Base-by-base conservation (phyloP, 2,329 filamentous ascomycete species). In the Thelonectria blattea region DNA sequence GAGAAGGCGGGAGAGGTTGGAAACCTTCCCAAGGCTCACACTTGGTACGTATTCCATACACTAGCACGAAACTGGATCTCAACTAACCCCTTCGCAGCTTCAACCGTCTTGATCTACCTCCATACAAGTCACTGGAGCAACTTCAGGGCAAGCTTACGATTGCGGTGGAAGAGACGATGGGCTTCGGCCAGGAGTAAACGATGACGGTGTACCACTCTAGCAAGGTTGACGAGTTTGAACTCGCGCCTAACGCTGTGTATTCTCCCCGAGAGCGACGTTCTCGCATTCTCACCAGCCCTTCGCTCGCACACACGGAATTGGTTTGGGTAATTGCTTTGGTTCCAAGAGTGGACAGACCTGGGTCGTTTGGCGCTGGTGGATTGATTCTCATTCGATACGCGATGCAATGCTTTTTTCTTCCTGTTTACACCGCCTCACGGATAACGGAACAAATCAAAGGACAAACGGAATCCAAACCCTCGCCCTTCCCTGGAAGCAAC, bases 91-190 rank as follows among this genome's bases (percentile, higher is more conserved):
- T 11, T 20, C 45, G 61, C 65, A 96, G 93, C 80, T 99, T 99
- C 85, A 99, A 99, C 78, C 93, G 95, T 71, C 85, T 99, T 67
- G 95, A 99, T 78, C 81, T 99, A 51, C 95, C 95, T 42, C 89
- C 92, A 27, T 99, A 99, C 76, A 98, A 97, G 82, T 87, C 84
- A 20, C 85, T 93, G 71, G 94, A 98, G 65, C 87, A 86, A 69
- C 83, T 99, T 67, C 90, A 94, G 74, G 83, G 89, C 73, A 99
- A 99, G 80, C 83, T 99, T 70, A 95, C 93, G 7, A 96, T 97
- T 78, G 95, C 95, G 24, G 95, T 99, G 56, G 95, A 99, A 80
- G 95, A 99, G 81, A 99, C 95, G 0, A 93, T 99, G 83, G 95
- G 95, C 64, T 99, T 99, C 75, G 95, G 95, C 67, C 95, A 99